Percentiles rank a stretch among this genome's conserved stretches.
phyloP scores from a whole-genome alignment of 1,139 yeast genomes.

The Nakaseomyces sp. region DNA sequence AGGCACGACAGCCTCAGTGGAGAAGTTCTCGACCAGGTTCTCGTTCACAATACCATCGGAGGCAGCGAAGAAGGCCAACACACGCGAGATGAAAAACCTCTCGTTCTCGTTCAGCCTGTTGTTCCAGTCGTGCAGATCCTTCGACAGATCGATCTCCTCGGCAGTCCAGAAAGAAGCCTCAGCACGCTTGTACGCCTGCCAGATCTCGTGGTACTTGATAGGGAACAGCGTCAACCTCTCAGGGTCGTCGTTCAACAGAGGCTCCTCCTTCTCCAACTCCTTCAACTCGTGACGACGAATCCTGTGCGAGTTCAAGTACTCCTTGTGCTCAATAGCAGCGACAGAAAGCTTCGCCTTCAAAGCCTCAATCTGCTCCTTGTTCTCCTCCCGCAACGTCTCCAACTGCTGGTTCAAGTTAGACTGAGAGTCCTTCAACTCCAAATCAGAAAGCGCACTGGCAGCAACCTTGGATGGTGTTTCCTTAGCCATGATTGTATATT shows the following conservation, averaged over 20 bases:
- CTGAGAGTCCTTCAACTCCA: slow-evolving; percentile 32
- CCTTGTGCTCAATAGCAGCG: slow-evolving; percentile 37
- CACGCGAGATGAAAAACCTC: slow-evolving; percentile 83
- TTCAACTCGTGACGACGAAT: slow-evolving; percentile 66
- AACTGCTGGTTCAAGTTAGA: slow-evolving; percentile 21
- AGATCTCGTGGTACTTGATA: slow-evolving; percentile 91
- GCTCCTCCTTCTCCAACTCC: slow-evolving; percentile 79
- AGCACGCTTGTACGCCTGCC: slow-evolving; percentile 98
- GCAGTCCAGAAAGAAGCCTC: slow-evolving; percentile 99
- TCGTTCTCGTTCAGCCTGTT: slow-evolving; percentile 79
- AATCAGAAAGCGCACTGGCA: slow-evolving; percentile 35
- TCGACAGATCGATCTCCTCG: slow-evolving; percentile 92
- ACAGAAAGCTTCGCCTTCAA: slow-evolving; percentile 18
- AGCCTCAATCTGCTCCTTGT: slow-evolving; percentile 14
- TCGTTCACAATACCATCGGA: slow-evolving; percentile 98
- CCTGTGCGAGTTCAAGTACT: slow-evolving; percentile 51
- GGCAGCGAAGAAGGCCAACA: slow-evolving; percentile 95
- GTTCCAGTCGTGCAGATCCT: slow-evolving; percentile 91
- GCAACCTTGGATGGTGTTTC: slow-evolving; percentile 41
- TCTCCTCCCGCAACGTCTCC: slow-evolving; percentile 20
- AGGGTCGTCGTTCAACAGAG: slow-evolving; percentile 74
- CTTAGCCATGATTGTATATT: slow-evolving; percentile 20
- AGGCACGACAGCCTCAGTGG: slow-evolving; percentile 92
- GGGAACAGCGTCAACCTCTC: slow-evolving; percentile 92
- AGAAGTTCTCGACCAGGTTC: slow-evolving; percentile 92